Percentiles rank a stretch among this genome's conserved stretches.
These are phyloP conservation scores for Saccharomycopsis capsularis DNA, from an alignment of 805 yeast species.

Conservation along the genomic window DNA sequence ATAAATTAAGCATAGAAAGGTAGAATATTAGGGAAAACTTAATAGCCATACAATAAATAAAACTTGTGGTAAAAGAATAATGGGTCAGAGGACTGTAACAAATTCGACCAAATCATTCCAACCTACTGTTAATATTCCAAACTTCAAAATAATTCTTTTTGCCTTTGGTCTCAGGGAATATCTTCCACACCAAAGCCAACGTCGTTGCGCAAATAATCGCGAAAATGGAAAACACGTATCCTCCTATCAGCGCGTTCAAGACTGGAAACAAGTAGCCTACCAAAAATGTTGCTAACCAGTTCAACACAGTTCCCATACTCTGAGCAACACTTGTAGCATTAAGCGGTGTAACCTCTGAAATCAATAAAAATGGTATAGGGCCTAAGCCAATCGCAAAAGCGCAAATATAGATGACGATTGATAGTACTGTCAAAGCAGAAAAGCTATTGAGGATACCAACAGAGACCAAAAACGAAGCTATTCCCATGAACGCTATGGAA, in stretches of 20 bases:
- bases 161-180: conserved; percentile 76
- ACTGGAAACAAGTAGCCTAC: conserved; percentile 80
- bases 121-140: conserved; percentile 38
- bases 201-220: conserved; percentile 49
- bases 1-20: too few relatives aligned
- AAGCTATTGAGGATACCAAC: conserved; percentile 51
- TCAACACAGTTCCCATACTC: conserved; percentile 83
- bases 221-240: conserved; percentile 70
- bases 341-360: conserved; percentile 81
- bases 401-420: conserved; percentile 69
- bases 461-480: conserved; percentile 56
- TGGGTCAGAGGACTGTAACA: not conserved
- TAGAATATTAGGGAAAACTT: too few relatives aligned
- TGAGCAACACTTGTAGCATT: conserved; percentile 83
- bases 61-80: too few relatives aligned
- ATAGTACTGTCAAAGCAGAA: conserved; percentile 47
- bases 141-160: conserved; percentile 54
- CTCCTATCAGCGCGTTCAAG: conserved; percentile 58
- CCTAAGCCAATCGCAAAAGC: conserved; percentile 91
- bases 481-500: conserved; percentile 64
- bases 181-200: conserved; percentile 37
- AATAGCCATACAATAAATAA: too few relatives aligned
- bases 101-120: not conserved
- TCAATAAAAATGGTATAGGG: conserved; percentile 87
- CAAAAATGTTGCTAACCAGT: conserved; percentile 84